Evolutionary conservation across 202 grass and related monocot genomes (phyloP).

Genomic region (Digitaria exilis): DNA sequence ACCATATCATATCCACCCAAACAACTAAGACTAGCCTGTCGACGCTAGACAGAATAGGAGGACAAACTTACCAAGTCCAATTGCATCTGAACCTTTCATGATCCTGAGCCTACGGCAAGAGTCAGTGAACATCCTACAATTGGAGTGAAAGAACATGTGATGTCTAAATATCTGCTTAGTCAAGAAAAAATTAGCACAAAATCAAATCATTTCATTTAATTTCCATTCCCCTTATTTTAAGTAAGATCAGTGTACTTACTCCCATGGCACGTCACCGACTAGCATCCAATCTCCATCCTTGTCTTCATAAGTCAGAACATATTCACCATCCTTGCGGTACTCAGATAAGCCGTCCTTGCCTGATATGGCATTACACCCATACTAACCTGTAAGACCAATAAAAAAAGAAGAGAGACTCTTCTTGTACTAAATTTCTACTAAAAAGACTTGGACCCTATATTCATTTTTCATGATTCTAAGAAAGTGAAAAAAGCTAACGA

Average conservation of each 20-base stretch:
- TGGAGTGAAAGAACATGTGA: slow-evolving; percentile 18
- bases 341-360: slow-evolving; percentile 64
- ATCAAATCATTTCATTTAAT: neutral
- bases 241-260: slow-evolving; percentile 49
- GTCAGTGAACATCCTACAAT: slow-evolving; percentile 70
- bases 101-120: slow-evolving; percentile 85
- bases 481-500: slow-evolving; percentile 5
- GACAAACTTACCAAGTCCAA: slow-evolving; percentile 75
- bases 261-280: slow-evolving; percentile 86
- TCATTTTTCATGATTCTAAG: slow-evolving; percentile 24
- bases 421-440: slow-evolving; percentile 43
- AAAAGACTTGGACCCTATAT: slow-evolving; percentile 13
- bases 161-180: neutral
- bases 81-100: slow-evolving; percentile 93
- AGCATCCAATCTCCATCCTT: slow-evolving; percentile 99
- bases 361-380: slow-evolving; percentile 58
- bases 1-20: neutral
- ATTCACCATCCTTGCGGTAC: slow-evolving; percentile 63
- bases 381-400: slow-evolving; percentile 61
- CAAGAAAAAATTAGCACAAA: neutral
- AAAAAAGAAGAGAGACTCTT: slow-evolving; percentile 58
- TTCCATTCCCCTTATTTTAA: slow-evolving; percentile 12
- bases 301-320: slow-evolving; percentile 89
- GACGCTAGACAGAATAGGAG: neutral
- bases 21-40: neutral